Conservation (phyloP, 257 asterid species). For the Nicotiana sylvestris region DNA sequence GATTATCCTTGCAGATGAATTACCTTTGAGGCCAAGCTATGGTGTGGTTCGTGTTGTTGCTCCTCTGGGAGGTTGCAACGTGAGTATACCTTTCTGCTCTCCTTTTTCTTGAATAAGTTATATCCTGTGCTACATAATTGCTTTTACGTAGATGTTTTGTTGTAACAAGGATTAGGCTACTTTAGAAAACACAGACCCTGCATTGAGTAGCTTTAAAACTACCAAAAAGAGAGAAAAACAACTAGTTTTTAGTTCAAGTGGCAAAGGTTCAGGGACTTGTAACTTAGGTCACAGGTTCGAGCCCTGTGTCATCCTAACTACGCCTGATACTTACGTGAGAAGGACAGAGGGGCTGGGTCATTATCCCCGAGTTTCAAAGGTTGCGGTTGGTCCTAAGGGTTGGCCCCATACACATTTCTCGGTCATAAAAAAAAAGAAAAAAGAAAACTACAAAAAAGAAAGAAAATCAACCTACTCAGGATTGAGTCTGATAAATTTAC, state of each 20-base stretch:
- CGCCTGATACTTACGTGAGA: no score
- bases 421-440: no score
- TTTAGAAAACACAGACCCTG: not conserved
- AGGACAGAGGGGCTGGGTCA: no score
- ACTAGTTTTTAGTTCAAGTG: no score
- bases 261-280: no score
- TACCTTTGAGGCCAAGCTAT: conserved; percentile 40
- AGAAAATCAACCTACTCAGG: not conserved
- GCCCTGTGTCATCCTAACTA: no score
- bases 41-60: conserved; percentile 84
- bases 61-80: conserved; percentile 92
- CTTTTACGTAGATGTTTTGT: not conserved
- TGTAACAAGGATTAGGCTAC: not conserved
- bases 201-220: not conserved
- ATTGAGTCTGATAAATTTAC: not conserved
- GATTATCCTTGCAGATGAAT: conserved; percentile 84
- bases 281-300: no score
- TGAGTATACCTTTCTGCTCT: conserved; percentile 33
- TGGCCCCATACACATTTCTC: no score
- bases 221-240: not conserved
- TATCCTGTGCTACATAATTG: not conserved
- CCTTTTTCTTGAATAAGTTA: not conserved
- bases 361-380: no score
- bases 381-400: no score
- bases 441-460: not conserved